phyloP scores from a whole-genome alignment of 2,329 filamentous ascomycete genomes.

The Lecanicillium sp. region DNA sequence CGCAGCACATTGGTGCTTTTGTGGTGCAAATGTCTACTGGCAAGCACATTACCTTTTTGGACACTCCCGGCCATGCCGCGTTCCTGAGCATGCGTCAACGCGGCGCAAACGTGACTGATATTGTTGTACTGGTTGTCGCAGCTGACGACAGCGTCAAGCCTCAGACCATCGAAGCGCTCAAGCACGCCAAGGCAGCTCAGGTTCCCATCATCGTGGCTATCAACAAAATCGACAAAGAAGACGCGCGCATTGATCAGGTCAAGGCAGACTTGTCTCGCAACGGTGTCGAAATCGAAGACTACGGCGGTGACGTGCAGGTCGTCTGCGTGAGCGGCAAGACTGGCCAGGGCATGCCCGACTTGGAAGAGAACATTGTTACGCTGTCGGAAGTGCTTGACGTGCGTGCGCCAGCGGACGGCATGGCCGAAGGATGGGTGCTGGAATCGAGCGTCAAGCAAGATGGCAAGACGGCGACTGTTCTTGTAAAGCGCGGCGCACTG shows the following conservation, averaged over 20 bases:
- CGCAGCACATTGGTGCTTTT: slow-evolving; percentile 97
- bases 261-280: slow-evolving; percentile 79
- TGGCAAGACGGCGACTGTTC: slow-evolving; percentile 79
- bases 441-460: slow-evolving; percentile 82
- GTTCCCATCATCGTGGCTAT: slow-evolving; percentile 97
- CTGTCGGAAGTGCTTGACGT: slow-evolving; percentile 87
- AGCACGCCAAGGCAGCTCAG: slow-evolving; percentile 77
- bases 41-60: slow-evolving; percentile 89
- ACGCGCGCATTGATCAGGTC: slow-evolving; percentile 71
- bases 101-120: slow-evolving; percentile 92
- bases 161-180: slow-evolving; percentile 91
- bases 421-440: slow-evolving; percentile 86
- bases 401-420: slow-evolving; percentile 66
- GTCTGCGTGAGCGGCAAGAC: slow-evolving; percentile 91
- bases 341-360: slow-evolving; percentile 78
- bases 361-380: slow-evolving; percentile 84
- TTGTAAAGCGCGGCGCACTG: slow-evolving; percentile 82
- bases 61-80: slow-evolving; percentile 92
- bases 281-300: slow-evolving; percentile 89
- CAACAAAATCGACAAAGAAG: slow-evolving; percentile 91
- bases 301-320: slow-evolving; percentile 86
- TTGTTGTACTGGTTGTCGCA: slow-evolving; percentile 90
- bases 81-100: slow-evolving; percentile 94
- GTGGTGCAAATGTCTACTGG: slow-evolving; percentile 80
- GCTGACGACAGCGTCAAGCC: slow-evolving; percentile 97